Base-by-base conservation (phyloP, 2,329 filamentous ascomycete species). In the Colletotrichum navitas region DNA sequence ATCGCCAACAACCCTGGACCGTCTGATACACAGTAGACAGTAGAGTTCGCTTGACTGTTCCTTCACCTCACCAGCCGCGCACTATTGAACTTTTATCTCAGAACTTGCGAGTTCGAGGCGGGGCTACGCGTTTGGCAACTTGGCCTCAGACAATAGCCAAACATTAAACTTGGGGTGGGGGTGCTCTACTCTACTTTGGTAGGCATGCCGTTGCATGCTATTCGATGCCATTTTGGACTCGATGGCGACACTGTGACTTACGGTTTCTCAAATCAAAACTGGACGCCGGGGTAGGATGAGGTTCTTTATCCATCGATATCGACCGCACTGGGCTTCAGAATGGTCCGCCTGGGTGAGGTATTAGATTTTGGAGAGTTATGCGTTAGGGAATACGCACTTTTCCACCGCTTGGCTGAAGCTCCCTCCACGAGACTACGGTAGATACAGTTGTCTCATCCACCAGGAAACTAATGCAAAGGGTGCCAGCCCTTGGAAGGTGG, bases 111-210 rank as follows among this genome's bases (percentile, higher is more conserved):
- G 39, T 45, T 11, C n/a, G 26, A 8, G 16, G 11, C 8, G 36
- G 21, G 34, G 36, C 49, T 49, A 21, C 7, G n/a, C 43, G 59
- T 63, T 68, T 49, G 36, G 64, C 59, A 16, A 55, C 2, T 10
- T 11, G 4, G n/a, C n/a, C 54, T 55, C 68, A 60, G 56, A 71
- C 68, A 63, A 60, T 60, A 34, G 32, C 45, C 62, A 59, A 49
- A 39, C 54, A 12, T 60, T 24, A n/a, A 60, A 60, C 59, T 52
- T 68, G 29, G n/a, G n/a, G n/a, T n/a, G 39, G 36, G 10, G 8
- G 14, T 54, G 51, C 39, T n/a, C 47, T 39, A 18, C 49, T 47
- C 26, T 32, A 21, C 14, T 61, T 26, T 47, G 5, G 10, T 5
- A 52, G 24, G 36, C 12, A 39, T 14, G 11, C 36, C 36, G 7